Evolutionary conservation across 1,284 basidiomycete genomes (phyloP), one percentile per base, ranked within the genome.

Genomic region (Apiotrichum mycotoxinovorans): DNA sequence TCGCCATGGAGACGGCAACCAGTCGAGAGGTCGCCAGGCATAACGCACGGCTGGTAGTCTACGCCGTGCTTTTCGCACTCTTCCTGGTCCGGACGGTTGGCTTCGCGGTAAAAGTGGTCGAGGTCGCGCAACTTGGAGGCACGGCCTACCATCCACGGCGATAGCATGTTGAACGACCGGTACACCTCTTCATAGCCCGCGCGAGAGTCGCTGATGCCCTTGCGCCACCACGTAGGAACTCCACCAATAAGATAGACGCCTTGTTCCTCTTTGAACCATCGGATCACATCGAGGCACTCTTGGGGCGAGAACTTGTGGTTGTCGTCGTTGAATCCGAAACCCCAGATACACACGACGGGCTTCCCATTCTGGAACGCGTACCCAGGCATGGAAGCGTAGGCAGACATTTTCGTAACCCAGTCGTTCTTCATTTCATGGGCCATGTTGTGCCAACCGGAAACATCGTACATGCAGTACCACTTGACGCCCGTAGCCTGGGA

Each of bases 401-500:
- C 20, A 35, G 41, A 27, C 54, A 62, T 62, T 33, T 57, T 58
- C 33, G 40, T 57, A 27, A 10, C 20, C 52, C 61, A 62, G 61
- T 62, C 61, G 9, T 40, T 41, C 26, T 49, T 50, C 14, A 62
- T 42, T 33, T 62, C 58, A 14, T n/a, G 33, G 7, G 14, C 42
- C 54, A 62, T 56, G 34, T 47, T 46, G 9, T 33, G 33, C 61
- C 61, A 62, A 34, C 61, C 61, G 14, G 40, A 41, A 0, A 57
- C 54, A 26, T 62, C 61, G 46, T 58, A 62, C 61, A 62, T 62
- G 52, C 54, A 56, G 57, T 62, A 62, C 57, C 57, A 62, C 52
- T 62, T 62, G 35, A 49, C 51, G 14, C 57, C 57, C 4, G 54
- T 48, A 25, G 47, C 45, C 22, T 43, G 34, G 8, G 61, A 51